A percentile compares a stretch with the other conserved stretches of the same genome.
phyloP scores from a whole-genome alignment of 768 basidiomycete species.

The Hypholoma fasciculare region DNA sequence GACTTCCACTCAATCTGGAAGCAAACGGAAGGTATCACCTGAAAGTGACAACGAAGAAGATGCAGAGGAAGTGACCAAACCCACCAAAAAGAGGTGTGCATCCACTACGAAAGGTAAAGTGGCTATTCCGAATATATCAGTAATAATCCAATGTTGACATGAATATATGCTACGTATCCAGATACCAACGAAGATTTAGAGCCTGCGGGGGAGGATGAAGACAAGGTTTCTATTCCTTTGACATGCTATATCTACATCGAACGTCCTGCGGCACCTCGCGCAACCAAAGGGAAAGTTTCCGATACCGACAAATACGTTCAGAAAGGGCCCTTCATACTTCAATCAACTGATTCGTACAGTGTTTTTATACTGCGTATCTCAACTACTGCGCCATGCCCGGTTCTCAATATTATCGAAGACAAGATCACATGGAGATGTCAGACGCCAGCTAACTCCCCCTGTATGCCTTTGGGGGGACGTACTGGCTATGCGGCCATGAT shows the following conservation, averaged over 20 bases:
- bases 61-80: neutral
- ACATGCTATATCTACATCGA: no score
- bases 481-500: constrained; percentile 4
- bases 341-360: constrained; percentile 1
- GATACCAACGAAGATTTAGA: no score
- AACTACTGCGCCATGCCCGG: neutral
- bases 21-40: no score
- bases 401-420: constrained; percentile 2
- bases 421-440: constrained; percentile 9
- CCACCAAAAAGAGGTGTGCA: neutral
- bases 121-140: neutral
- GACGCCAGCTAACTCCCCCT: neutral
- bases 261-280: no score
- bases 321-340: constrained; percentile 4
- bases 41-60: no score
- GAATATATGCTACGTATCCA: no score
- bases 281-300: no score
- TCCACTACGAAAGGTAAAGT: neutral
- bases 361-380: neutral
- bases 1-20: neutral
- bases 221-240: no score
- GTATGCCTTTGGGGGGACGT: constrained; percentile 1
- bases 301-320: constrained; percentile 2
- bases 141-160: neutral
- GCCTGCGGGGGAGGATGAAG: no score